Percentiles rank a stretch among this genome's conserved stretches.
These are phyloP conservation scores for Penicillium aurantiogriseum DNA, from an alignment of 2,329 filamentous ascomycete species.

Conservation along the genomic window DNA sequence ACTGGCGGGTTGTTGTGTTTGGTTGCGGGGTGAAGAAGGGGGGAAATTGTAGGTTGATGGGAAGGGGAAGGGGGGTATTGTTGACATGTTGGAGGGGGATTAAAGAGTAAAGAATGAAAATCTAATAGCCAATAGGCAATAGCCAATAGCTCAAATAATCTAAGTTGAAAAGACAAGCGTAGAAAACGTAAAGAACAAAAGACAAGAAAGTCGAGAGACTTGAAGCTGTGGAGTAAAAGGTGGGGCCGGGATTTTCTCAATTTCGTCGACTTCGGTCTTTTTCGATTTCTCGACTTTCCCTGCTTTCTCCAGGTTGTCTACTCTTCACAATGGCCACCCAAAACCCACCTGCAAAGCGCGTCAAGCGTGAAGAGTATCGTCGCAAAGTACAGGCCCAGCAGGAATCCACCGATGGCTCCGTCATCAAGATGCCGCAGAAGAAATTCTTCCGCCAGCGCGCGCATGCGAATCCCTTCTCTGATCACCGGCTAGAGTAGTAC, in stretches of 20 bases:
- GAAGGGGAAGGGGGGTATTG: conserved; percentile 38
- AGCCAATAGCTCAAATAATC: not conserved
- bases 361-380: conserved; percentile 66
- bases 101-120: not conserved
- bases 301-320: not conserved
- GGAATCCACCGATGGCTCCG: conserved; percentile 20
- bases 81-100: conserved; percentile 2
- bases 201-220: not conserved
- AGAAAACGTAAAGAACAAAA: not conserved
- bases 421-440: conserved; percentile 76
- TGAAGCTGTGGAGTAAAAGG: conserved; percentile 8
- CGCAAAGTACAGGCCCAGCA: conserved; percentile 23
- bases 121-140: no score
- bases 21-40: conserved; percentile 54
- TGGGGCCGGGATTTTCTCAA: conserved; percentile 14
- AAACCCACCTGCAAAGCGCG: conserved; percentile 55
- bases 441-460: conserved; percentile 95
- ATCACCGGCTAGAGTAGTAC: conserved; percentile 86
- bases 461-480: conserved; percentile 97
- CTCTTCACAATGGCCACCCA: conserved; percentile 18
- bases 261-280: conserved; percentile 1
- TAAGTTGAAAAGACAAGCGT: not conserved
- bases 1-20: conserved; percentile 44
- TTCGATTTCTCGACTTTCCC: conserved; percentile 9
- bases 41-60: conserved; percentile 49